These are phyloP conservation scores for Hypericum androsaemum DNA, from an alignment of 345 rosid species.

Conservation along the genomic window DNA sequence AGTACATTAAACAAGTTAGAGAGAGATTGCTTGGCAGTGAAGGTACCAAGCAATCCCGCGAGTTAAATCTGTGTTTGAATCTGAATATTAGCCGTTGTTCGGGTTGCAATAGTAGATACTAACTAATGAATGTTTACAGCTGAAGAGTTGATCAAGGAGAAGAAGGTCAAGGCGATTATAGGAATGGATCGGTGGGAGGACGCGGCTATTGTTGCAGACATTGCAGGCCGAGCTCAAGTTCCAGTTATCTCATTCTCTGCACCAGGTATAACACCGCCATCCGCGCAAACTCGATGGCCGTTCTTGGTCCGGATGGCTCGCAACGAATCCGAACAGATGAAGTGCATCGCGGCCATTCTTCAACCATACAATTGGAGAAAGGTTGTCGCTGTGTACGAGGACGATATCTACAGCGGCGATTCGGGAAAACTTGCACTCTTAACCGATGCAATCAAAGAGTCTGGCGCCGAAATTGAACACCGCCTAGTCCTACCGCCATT, in stretches of 20 bases:
- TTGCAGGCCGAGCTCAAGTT: conserved; percentile 6
- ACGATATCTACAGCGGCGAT: conserved; percentile 9
- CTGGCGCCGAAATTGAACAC: conserved; percentile 10
- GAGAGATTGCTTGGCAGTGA: neutral
- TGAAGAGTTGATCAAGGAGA: conserved; percentile 6
- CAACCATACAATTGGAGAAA: conserved; percentile 18
- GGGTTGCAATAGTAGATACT: too few species aligned
- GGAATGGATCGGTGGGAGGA: conserved; percentile 28
- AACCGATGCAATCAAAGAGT: conserved; percentile 10
- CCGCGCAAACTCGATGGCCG: conserved; percentile 17
- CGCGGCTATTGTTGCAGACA: conserved; percentile 11
- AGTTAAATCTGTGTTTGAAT: neutral
- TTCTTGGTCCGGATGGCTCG: conserved; percentile 18
- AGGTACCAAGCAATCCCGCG: too few species aligned
- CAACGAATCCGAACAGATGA: conserved; percentile 14
- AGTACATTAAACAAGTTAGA: too few species aligned
- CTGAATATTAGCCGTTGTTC: too few species aligned
- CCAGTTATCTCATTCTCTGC: conserved; percentile 20
- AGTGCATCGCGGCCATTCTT: conserved; percentile 20
- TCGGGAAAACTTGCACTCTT: conserved; percentile 9
- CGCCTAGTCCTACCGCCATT: neutral
- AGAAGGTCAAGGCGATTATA: conserved; percentile 16
- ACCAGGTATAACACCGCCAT: conserved; percentile 5
- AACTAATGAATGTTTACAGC: conserved; percentile 1
- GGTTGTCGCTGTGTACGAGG: conserved; percentile 12